Evolutionary conservation across 306 rosid genomes (phyloP), one percentile per base, ranked within the genome.

Genomic region (Parietaria judaica): DNA sequence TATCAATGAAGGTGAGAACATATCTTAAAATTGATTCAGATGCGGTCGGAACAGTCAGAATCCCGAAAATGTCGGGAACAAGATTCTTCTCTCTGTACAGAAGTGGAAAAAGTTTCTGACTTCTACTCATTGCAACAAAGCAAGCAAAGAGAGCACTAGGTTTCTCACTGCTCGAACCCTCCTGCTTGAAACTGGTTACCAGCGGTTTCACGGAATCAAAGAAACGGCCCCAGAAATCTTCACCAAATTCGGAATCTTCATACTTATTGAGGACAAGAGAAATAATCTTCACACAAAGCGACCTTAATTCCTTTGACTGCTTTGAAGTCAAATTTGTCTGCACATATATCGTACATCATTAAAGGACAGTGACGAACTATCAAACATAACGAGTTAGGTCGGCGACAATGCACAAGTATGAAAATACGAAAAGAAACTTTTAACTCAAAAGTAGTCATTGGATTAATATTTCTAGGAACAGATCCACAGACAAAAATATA

Each of bases 111-210:
- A 86, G 86, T 58, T 72, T 92, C 71, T 75, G 65, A 84, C 79
- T 84, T 80, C 79, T 80, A 64, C 88, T 83, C 98, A 92, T 86
- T 67, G 88, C 83, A 73, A 82, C 65, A 84, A 92, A 92, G 80
- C 98, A 85, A 73, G 95, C 84, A 39, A 88, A 79, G 59, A 92
- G 88, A 5, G 96, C 83, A 79, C 98, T 88, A 47, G 98, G 98
- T 62, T 85, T 92, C 81, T 88, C 90, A 73, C 96, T 81, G 61
- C 92, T 88, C 66, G 89, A 87, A 68, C 86, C 82, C 77, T 88
- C 98, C 70, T 77, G 87, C 74, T 82, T 88, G 74, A 92, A 86
- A 68, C 81, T 79, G 47, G 72, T 80, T 12, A 92, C 69, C 78
- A 86, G 72, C 2, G 86, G 77, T 63, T 88, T 82, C 44, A 82